phyloP scores from a whole-genome alignment of 371 early-diverging fungal genomes.

The Blakeslea trispora region DNA sequence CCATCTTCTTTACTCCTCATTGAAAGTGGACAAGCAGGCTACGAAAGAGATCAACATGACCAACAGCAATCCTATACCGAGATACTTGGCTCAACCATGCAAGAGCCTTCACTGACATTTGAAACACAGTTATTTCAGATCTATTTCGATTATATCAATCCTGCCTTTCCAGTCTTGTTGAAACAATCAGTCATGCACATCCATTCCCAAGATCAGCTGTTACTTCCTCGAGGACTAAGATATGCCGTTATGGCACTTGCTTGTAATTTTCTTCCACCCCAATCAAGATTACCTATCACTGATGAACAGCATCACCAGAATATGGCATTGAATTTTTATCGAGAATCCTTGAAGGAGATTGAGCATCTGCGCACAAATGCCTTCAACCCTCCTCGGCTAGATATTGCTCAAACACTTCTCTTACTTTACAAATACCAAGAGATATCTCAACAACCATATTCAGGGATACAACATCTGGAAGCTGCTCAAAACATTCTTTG shows the following conservation, averaged over 20 bases:
- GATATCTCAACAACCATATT: conserved; percentile 4
- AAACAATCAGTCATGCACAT: conserved; percentile 13
- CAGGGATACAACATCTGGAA: conserved; percentile 15
- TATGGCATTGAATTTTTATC: conserved; percentile 5
- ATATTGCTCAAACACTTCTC: conserved; percentile 26
- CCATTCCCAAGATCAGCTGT: conserved; percentile 12
- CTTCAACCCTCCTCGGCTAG: conserved; percentile 6
- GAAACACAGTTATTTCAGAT: conserved; percentile 50
- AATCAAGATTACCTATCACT: not conserved
- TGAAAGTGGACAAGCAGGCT: conserved; percentile 18
- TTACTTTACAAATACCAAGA: conserved; percentile 32
- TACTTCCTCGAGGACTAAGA: conserved; percentile 14
- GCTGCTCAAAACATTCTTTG: conserved; percentile 16
- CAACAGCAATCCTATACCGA: not conserved
- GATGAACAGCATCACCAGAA: not conserved
- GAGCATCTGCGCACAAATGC: not conserved
- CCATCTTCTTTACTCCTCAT: conserved; percentile 15
- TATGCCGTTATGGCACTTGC: conserved; percentile 24
- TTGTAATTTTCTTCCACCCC: conserved; percentile 3
- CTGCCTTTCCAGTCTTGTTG: conserved; percentile 58
- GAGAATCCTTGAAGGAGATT: conserved; percentile 10
- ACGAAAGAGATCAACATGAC: conserved; percentile 6
- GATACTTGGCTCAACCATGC: too few relatives aligned
- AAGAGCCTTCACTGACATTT: conserved; percentile 30
- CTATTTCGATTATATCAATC: conserved; percentile 68